phyloP scores from a whole-genome alignment of 2,329 filamentous ascomycete genomes.

The Nigrograna mackinnonii region DNA sequence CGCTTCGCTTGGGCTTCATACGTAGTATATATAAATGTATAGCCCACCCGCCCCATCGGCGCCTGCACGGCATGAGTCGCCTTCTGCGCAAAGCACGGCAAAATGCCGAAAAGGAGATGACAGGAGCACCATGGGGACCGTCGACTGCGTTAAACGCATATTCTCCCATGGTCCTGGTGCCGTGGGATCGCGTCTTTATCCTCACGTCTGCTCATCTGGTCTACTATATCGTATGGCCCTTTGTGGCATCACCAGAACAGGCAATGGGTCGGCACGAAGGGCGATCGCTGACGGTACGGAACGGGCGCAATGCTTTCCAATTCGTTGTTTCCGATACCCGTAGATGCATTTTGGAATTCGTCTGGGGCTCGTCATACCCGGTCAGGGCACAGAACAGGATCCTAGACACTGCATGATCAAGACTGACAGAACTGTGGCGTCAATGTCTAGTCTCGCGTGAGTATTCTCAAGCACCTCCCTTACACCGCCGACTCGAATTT shows the following conservation, averaged over 20 bases:
- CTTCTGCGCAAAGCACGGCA: conserved; percentile 8
- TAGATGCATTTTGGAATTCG: conserved; percentile 7
- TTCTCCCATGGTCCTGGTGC: conserved; percentile 14
- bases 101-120: conserved; percentile 16
- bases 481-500: no score
- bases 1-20: no score
- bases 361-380: conserved; percentile 8
- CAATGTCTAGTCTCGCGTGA: not conserved
- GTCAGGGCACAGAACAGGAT: not conserved
- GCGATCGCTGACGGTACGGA: not conserved
- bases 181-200: conserved; percentile 6
- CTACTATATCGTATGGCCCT: no score
- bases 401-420: no score
- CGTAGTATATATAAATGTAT: conserved; percentile 9
- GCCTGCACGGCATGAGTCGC: conserved; percentile 11
- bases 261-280: not conserved
- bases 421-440: no score
- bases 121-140: conserved; percentile 10
- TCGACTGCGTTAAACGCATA: conserved; percentile 4
- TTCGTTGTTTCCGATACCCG: conserved; percentile 7
- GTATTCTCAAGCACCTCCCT: not conserved
- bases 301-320: conserved; percentile 11
- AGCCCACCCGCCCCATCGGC: conserved; percentile 19
- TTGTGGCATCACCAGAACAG: no score
- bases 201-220: conserved; percentile 2